Base-by-base conservation (phyloP, 2,329 filamentous ascomycete genomes). In the Torrubiella hemipterigena region DNA sequence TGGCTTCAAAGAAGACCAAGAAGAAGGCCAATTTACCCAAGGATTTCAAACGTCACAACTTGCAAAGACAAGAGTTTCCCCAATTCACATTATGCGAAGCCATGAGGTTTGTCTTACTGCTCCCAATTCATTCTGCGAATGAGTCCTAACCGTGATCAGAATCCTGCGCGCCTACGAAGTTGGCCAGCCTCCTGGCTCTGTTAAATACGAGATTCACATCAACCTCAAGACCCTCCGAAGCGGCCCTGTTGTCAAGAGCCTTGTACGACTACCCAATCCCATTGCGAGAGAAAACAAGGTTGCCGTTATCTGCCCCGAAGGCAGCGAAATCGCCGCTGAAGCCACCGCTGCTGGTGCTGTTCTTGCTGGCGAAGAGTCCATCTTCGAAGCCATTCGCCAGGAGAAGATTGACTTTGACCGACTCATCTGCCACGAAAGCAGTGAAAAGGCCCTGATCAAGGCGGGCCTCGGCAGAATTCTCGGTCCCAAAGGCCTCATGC, bases 141-240 rank as follows among this genome's bases (percentile, higher is more conserved):
- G 8, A 11, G 7, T 18, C 17, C 24, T 32, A 27, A 36, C 30
- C 14, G 17, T n/a, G n/a, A 27, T 31, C 33, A 94, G 86, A 52
- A 91, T 94, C 53, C 74, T 98, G 42, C 83, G 85, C 48, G 89
- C 91, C 29, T 77, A 81, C 49, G 91, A 98, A 70, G 87, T 95
- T 45, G 89, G 91, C 49, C 74, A 74, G 32, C 71, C 78, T 29
- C 80, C 83, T 4, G 67, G 69, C 3, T 64, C 67, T 9, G 66
- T 77, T 43, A 96, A 95, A 56, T 98, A 98, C 63, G 91, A 96
- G 54, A 48, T 96, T 30, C 72, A 83, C 47, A 63, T 98, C 45
- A 86, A 81, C 49, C 63, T 98, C 40, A 79, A 79, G 48, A 86
- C 89, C 2, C 67, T 75, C 44, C 89, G 87, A 54, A 87, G 86